Percentiles rank a stretch among this genome's conserved stretches.
These are phyloP conservation scores for Kluyveromyces dobzhanskii DNA, from an alignment of 805 yeast genomes.

Conservation along the genomic window DNA sequence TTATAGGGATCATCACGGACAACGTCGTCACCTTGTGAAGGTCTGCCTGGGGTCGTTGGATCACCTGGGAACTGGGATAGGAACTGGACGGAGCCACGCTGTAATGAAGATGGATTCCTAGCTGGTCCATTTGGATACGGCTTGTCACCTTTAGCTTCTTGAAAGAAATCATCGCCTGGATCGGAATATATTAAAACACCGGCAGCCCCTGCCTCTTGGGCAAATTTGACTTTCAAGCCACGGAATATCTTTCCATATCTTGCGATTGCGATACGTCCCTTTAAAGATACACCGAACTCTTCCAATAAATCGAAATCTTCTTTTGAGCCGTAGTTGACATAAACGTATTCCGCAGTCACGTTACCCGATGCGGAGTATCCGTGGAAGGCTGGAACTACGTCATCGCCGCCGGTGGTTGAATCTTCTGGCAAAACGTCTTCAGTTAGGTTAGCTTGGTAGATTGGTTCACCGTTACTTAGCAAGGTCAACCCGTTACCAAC, in stretches of 20 bases:
- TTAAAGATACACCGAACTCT: slow-evolving; percentile 39
- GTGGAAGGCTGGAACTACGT: slow-evolving; percentile 60
- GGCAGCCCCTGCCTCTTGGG: slow-evolving; percentile 60
- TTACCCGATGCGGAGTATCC: slow-evolving; percentile 73
- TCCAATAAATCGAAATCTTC: slow-evolving; percentile 48
- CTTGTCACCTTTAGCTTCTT: slow-evolving; percentile 47
- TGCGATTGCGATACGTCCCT: slow-evolving; percentile 54
- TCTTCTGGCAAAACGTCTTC: slow-evolving; percentile 49
- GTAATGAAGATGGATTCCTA: slow-evolving; percentile 66
- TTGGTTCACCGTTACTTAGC: slow-evolving; percentile 16
- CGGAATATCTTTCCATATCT: slow-evolving; percentile 62
- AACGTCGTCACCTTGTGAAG: slow-evolving; percentile 38
- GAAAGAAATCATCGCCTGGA: slow-evolving; percentile 54
- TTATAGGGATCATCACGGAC: slow-evolving; percentile 41
- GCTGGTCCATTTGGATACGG: slow-evolving; percentile 74
- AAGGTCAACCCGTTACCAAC: slow-evolving; percentile 43
- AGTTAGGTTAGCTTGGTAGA: slow-evolving; percentile 44
- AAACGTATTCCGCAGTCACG: slow-evolving; percentile 56
- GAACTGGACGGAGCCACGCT: slow-evolving; percentile 67
- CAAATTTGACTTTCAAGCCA: slow-evolving; percentile 69
- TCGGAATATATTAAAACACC: slow-evolving; percentile 65
- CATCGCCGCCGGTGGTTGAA: slow-evolving; percentile 33
- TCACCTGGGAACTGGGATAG: slow-evolving; percentile 61
- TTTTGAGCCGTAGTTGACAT: slow-evolving; percentile 60
- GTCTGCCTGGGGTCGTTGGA: slow-evolving; percentile 68